Base-by-base conservation (phyloP, 257 asterid species). In the Ajuga chamaepitys region DNA sequence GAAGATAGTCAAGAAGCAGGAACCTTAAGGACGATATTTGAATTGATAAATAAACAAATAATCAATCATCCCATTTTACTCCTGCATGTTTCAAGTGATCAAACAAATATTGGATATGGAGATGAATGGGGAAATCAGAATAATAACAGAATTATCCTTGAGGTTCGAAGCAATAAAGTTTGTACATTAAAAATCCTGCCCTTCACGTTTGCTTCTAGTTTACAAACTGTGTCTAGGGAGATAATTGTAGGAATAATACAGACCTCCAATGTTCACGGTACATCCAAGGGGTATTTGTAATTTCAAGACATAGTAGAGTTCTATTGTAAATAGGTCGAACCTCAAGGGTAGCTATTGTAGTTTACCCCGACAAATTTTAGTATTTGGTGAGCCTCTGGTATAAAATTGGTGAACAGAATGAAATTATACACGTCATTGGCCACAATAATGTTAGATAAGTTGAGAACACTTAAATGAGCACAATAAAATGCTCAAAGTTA, bases 1-100 rank as follows among this genome's bases (percentile, higher is more conserved):
- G 45, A 51, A 58, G 22, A 64, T 32, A 30, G 47, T 59, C 77
- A 75, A 69, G 64, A 22, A 59, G 59, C 44, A 18, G 16, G 24
- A 65, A 10, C 18, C 17, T 52, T 12, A 25, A 72, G 25, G 41
- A 21, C 52, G 25, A 28, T 58, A 9, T 26, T 30, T 16, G 21
- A 8, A 51, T n/a, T 4, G 3, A 2, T 53, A 11, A 55, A 13
- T 26, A 62, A 30, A 28, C 30, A 44, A 40, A 46, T 54, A 28
- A 55, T 44, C 6, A 25, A 54, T 6, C 10, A 17, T 18, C 44
- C 30, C 13, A 53, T 45, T 7, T 17, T 70, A 16, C 11, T 37
- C 21, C 57, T 28, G 52, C 34, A 25, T 18, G 17, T 6, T 58
- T 1, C 20, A 37, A 45, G 64, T 44, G 35, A 5, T 17, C 20